Conservation (phyloP, 2,329 filamentous ascomycete genomes). For the Colletotrichum sidae region DNA sequence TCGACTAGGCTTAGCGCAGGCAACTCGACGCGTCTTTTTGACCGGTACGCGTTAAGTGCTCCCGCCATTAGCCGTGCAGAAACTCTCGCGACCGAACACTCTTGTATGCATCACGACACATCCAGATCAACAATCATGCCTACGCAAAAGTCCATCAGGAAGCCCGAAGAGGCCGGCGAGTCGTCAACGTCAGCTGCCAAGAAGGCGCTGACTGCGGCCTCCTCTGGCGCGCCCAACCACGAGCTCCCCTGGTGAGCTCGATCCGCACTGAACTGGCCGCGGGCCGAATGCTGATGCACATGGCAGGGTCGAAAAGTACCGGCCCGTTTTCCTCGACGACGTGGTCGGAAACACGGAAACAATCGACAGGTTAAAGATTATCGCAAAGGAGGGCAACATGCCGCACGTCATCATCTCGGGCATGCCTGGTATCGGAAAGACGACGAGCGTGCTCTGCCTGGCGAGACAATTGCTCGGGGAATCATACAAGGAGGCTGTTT, state of each 20-base stretch:
- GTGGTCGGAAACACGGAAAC: constrained; percentile 98
- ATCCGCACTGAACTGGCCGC: neutral
- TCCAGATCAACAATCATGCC: constrained; percentile 23
- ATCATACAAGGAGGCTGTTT: constrained; percentile 95
- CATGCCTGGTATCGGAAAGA: constrained; percentile 99
- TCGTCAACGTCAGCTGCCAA: constrained; percentile 71
- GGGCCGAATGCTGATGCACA: constrained; percentile 39
- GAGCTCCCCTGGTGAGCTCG: constrained; percentile 81
- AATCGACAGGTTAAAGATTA: constrained; percentile 96
- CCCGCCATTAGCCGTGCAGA: constrained; percentile 9
- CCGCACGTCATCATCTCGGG: constrained; percentile 99
- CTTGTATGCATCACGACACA: constrained; percentile 1
- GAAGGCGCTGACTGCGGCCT: constrained; percentile 61
- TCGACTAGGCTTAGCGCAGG: constrained; percentile 15
- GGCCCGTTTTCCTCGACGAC: constrained; percentile 94
- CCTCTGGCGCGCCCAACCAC: constrained; percentile 68
- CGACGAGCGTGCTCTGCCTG: constrained; percentile 92
- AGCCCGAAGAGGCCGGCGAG: constrained; percentile 66
- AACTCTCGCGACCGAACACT: constrained; percentile 1
- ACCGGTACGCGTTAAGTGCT: constrained; percentile 37
- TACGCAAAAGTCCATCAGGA: constrained; percentile 59
- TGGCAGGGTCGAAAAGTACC: constrained; percentile 95
- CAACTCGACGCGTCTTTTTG: constrained; percentile 34
- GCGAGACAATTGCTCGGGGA: constrained; percentile 92
- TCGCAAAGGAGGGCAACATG: constrained; percentile 99